These are phyloP conservation scores for button mushroom (Agaricus bisporus) DNA, from an alignment of 768 basidiomycete genomes.

Conservation along the genomic window DNA sequence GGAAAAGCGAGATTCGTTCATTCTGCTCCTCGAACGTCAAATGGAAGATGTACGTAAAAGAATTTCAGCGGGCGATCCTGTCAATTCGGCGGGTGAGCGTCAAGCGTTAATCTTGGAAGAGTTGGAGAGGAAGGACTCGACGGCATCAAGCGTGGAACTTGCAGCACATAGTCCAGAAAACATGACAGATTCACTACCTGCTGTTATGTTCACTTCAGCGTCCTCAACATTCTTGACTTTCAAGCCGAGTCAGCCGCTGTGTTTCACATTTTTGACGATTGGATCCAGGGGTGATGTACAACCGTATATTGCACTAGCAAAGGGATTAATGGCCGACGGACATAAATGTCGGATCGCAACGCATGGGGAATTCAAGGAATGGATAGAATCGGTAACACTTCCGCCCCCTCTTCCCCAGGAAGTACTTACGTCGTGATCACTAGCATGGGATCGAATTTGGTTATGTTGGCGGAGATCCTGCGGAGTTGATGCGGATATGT, in stretches of 20 bases:
- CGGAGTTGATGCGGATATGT: constrained; percentile 96
- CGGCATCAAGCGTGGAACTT: constrained; percentile 30
- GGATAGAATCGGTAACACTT: constrained; percentile 84
- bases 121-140: constrained; percentile 50
- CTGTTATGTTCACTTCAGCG: constrained; percentile 96
- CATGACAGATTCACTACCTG: constrained; percentile 67
- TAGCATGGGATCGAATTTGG: constrained; percentile 96
- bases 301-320: constrained; percentile 94
- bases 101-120: constrained; percentile 84
- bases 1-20: constrained; percentile 76
- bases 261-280: constrained; percentile 93
- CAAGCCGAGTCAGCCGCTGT: constrained; percentile 79
- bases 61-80: constrained; percentile 36
- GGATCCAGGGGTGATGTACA: constrained; percentile 97
- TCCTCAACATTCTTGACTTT: constrained; percentile 96
- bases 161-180: constrained; percentile 44
- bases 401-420: constrained; percentile 1
- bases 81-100: constrained; percentile 47
- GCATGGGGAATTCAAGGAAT: constrained; percentile 90
- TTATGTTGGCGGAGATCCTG: constrained; percentile 93
- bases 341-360: constrained; percentile 89
- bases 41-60: constrained; percentile 65
- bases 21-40: constrained; percentile 68
- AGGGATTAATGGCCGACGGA: constrained; percentile 85
- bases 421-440: not conserved